phyloP scores from a whole-genome alignment of 768 basidiomycete genomes.

The Suillus subalutaceus region DNA sequence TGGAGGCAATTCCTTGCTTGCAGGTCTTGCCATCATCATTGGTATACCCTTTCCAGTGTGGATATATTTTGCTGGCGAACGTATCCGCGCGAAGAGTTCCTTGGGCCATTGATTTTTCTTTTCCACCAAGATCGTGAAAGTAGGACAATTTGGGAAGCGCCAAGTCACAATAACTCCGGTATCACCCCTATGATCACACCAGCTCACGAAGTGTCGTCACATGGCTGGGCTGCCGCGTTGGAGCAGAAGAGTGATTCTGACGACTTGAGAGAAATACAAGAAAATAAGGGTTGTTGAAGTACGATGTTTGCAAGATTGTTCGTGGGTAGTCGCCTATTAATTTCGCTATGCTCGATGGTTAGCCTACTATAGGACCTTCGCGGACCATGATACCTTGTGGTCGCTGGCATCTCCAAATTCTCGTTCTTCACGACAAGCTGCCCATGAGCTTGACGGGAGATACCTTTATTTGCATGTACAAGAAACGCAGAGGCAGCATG shows the following conservation, averaged over 20 bases:
- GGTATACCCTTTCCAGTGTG: constrained; percentile 78
- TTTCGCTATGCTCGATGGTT: background rate
- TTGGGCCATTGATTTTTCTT: constrained; percentile 21
- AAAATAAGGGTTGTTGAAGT: too few species aligned
- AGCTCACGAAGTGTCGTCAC: too few species aligned
- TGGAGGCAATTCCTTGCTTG: constrained; percentile 68
- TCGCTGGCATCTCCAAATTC: background rate
- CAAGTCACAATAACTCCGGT: too few species aligned
- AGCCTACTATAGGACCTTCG: background rate
- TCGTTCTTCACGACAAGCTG: background rate
- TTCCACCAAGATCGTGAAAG: too few species aligned
- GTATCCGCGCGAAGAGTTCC: constrained; percentile 48
- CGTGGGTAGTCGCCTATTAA: background rate
- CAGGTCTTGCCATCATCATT: constrained; percentile 57
- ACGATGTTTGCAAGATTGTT: too few species aligned
- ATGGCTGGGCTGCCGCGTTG: too few species aligned
- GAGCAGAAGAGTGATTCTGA: too few species aligned
- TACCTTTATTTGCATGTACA: background rate
- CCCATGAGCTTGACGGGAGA: background rate
- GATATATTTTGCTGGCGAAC: constrained; percentile 70
- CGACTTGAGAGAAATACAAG: too few species aligned
- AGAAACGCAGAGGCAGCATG: background rate
- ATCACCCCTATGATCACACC: too few species aligned
- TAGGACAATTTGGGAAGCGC: too few species aligned
- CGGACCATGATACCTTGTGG: background rate